A percentile compares a stretch with the other conserved stretches of the same genome.
Evolutionary conservation across 169 alveolate genomes (phyloP).

Genomic region (Theileria luwenshuni): DNA sequence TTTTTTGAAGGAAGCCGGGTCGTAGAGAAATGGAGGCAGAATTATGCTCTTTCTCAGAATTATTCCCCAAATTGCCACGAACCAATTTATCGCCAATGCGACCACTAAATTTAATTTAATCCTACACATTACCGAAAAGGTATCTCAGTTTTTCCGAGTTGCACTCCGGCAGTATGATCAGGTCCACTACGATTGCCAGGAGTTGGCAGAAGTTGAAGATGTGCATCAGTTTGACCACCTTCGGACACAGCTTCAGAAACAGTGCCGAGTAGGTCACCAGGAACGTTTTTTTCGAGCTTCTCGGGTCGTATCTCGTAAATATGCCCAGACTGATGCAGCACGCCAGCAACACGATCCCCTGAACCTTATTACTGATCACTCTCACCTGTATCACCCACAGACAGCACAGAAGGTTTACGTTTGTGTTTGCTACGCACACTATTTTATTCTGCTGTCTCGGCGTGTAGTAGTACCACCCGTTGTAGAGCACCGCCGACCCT

Average conservation of each 20-base stretch:
- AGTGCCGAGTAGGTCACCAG: slow-evolving; percentile 50
- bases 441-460: slow-evolving; percentile 43
- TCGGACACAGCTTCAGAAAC: slow-evolving; percentile 65
- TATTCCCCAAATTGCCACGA: slow-evolving; percentile 49
- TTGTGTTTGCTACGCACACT: slow-evolving; percentile 56
- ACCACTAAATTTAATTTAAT: slow-evolving; percentile 5
- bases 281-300: slow-evolving; percentile 32
- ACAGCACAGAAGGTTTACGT: slow-evolving; percentile 42
- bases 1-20: slow-evolving; percentile 50
- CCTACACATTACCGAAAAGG: slow-evolving; percentile 38
- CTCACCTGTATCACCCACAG: slow-evolving; percentile 61
- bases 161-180: slow-evolving; percentile 64
- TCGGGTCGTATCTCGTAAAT: slow-evolving; percentile 42
- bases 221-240: slow-evolving; percentile 53
- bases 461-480: slow-evolving; percentile 67
- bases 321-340: slow-evolving; percentile 52
- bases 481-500: slow-evolving; percentile 46
- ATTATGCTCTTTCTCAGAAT: slow-evolving; percentile 35
- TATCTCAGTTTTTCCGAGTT: slow-evolving; percentile 45
- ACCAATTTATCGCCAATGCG: slow-evolving; percentile 55
- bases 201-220: slow-evolving; percentile 59
- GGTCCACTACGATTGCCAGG: slow-evolving; percentile 46
- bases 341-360: slow-evolving; percentile 47
- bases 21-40: slow-evolving; percentile 67
- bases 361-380: not conserved